Evolutionary conservation across 306 rosid species (phyloP).

Genomic region (Castanea mollissima): DNA sequence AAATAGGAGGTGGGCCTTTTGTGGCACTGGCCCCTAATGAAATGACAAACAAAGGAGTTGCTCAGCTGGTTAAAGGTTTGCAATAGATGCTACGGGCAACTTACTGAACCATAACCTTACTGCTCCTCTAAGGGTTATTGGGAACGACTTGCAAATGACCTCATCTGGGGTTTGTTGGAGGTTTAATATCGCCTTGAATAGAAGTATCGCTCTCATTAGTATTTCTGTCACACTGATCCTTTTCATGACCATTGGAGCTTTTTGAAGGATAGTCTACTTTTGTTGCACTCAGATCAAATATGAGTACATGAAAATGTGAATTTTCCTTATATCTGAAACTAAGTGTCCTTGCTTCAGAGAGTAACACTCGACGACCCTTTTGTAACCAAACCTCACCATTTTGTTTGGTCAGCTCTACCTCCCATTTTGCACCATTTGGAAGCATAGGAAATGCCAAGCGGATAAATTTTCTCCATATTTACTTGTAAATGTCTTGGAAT

Average conservation of each 20-base stretch:
- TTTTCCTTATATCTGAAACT: constrained; percentile 23
- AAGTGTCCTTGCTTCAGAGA: background rate
- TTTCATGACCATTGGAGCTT: background rate
- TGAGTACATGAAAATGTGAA: constrained; percentile 15
- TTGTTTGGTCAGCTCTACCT: background rate
- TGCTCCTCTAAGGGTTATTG: too few relatives aligned
- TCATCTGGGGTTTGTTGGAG: too few relatives aligned
- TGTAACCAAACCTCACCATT: background rate
- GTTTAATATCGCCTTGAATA: background rate
- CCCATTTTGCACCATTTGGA: constrained; percentile 16
- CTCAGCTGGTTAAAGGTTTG: too few relatives aligned
- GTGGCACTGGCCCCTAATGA: too few relatives aligned
- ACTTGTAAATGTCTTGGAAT: background rate
- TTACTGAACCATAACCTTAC: too few relatives aligned
- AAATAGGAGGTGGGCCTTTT: too few relatives aligned
- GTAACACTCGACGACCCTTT: background rate
- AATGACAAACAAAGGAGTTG: too few relatives aligned
- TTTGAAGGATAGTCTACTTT: constrained; percentile 28
- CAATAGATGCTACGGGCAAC: too few relatives aligned
- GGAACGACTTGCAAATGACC: too few relatives aligned
- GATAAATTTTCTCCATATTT: background rate
- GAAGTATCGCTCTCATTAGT: background rate
- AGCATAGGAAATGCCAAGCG: background rate
- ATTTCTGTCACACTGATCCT: background rate
- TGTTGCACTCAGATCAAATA: constrained; percentile 16